These are phyloP conservation scores for Thinopyrum elongatum DNA, from an alignment of 176 grass and related monocot genomes.

Conservation along the genomic window DNA sequence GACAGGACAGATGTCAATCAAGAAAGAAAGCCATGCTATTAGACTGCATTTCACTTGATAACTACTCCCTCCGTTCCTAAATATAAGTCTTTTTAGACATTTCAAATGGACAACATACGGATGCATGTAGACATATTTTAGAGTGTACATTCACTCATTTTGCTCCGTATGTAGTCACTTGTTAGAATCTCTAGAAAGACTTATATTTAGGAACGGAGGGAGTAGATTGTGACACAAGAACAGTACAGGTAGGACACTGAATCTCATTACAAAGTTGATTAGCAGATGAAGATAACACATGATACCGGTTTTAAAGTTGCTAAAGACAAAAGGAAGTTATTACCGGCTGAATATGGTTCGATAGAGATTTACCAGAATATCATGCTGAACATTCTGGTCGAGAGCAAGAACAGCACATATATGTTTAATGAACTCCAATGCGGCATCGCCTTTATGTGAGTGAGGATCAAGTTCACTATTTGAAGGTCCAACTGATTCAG, in stretches of 20 bases:
- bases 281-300: slow-evolving; percentile 13
- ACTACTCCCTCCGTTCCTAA: background rate
- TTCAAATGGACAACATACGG: too few relatives aligned
- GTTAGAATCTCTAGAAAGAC: too few relatives aligned
- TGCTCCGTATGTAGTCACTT: too few relatives aligned
- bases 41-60: slow-evolving; percentile 9
- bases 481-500: slow-evolving; percentile 36
- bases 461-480: slow-evolving; percentile 41
- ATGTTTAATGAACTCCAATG: slow-evolving; percentile 96
- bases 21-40: slow-evolving; percentile 2
- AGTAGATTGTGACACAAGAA: background rate
- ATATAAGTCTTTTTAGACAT: too few relatives aligned
- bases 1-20: background rate
- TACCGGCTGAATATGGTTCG: slow-evolving; percentile 23
- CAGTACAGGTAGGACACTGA: slow-evolving; percentile 3
- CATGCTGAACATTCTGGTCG: slow-evolving; percentile 91
- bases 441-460: slow-evolving; percentile 68
- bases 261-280: slow-evolving; percentile 10
- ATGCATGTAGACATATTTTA: too few relatives aligned
- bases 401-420: slow-evolving; percentile 90
- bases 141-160: too few relatives aligned
- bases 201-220: too few relatives aligned
- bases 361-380: slow-evolving; percentile 76
- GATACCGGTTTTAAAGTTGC: background rate
- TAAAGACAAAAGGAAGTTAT: background rate